These are phyloP conservation scores for Pseudopyricularia cyperi DNA, from an alignment of 2,329 filamentous ascomycete genomes.

Conservation along the genomic window DNA sequence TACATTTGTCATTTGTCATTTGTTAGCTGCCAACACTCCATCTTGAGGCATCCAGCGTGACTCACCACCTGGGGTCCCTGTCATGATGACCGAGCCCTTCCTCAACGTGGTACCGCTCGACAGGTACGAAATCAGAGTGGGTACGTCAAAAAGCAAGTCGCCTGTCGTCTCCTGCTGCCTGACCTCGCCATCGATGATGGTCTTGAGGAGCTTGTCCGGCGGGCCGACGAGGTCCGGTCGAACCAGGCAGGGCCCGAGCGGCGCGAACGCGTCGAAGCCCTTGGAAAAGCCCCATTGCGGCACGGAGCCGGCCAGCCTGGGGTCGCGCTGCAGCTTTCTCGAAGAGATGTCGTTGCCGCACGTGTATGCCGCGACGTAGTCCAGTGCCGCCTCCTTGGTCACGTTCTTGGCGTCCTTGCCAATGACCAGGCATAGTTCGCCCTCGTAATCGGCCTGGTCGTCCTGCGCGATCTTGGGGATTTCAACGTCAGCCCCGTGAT, in stretches of 20 bases:
- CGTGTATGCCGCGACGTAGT: conserved; percentile 40
- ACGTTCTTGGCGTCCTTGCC: conserved; percentile 25
- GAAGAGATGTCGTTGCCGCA: conserved; percentile 41
- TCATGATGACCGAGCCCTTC: conserved; percentile 30
- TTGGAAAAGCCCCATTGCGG: conserved; percentile 46
- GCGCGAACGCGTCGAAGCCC: conserved; percentile 42
- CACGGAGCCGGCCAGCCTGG: conserved; percentile 31
- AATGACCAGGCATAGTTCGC: conserved; percentile 19
- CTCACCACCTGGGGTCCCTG: conserved; percentile 28
- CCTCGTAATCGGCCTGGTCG: conserved; percentile 23
- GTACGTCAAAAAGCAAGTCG: conserved; percentile 31
- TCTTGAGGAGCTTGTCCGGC: conserved; percentile 29
- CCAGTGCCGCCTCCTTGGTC: conserved; percentile 24
- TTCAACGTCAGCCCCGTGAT: conserved; percentile 21
- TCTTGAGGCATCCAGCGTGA: not conserved
- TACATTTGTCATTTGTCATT: conserved; percentile 3
- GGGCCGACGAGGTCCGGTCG: conserved; percentile 25
- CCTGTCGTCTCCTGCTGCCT: conserved; percentile 26
- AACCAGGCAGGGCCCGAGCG: conserved; percentile 36
- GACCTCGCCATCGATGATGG: conserved; percentile 31
- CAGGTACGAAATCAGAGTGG: conserved; percentile 21
- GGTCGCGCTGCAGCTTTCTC: conserved; percentile 33
- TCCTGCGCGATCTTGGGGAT: conserved; percentile 33
- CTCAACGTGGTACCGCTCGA: conserved; percentile 27
- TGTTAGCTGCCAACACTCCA: not conserved